These are phyloP conservation scores for Dentipellis fragilis DNA, from an alignment of 768 basidiomycete genomes.

Conservation along the genomic window DNA sequence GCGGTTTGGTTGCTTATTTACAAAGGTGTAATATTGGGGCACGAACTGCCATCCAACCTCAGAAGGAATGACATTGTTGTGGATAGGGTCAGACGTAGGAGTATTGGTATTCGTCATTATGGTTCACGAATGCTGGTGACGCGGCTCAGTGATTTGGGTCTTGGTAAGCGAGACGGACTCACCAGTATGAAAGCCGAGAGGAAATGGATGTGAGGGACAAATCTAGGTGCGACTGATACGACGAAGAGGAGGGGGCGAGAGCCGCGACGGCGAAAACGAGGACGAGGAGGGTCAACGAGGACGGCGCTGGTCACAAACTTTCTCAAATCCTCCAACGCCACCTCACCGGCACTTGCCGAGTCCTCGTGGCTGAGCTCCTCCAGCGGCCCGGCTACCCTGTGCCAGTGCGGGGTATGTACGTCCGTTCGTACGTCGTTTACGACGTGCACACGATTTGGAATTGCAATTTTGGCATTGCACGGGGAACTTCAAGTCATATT, in stretches of 20 bases:
- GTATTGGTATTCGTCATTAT: slow-evolving; percentile 29
- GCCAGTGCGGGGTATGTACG: too few relatives aligned
- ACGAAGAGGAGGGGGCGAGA: not conserved
- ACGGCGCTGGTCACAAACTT: slow-evolving; percentile 6
- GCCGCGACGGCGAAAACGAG: not conserved
- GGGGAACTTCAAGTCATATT: too few relatives aligned
- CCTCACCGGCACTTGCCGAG: slow-evolving; percentile 12
- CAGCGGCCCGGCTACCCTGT: too few relatives aligned
- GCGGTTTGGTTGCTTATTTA: slow-evolving; percentile 94
- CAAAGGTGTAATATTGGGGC: slow-evolving; percentile 97
- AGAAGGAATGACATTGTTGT: slow-evolving; percentile 70
- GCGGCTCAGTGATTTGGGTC: slow-evolving; percentile 1
- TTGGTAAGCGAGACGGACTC: not conserved
- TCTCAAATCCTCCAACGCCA: not conserved
- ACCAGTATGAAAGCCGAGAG: slow-evolving; percentile 2
- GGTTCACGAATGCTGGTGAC: slow-evolving; percentile 8
- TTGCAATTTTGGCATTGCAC: too few relatives aligned
- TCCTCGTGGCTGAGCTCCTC: not conserved
- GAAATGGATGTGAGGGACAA: slow-evolving; percentile 10
- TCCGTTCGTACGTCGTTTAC: too few relatives aligned
- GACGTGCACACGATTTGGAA: too few relatives aligned
- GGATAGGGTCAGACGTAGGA: slow-evolving; percentile 28
- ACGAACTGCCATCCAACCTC: slow-evolving; percentile 99
- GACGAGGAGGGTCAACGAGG: slow-evolving; percentile 8
- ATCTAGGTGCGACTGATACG: slow-evolving; percentile 11